A percentile compares a stretch with the other conserved stretches of the same genome.
phyloP scores from a whole-genome alignment of 2,329 filamentous ascomycete genomes.

The Ceratocystis eucalypticola region DNA sequence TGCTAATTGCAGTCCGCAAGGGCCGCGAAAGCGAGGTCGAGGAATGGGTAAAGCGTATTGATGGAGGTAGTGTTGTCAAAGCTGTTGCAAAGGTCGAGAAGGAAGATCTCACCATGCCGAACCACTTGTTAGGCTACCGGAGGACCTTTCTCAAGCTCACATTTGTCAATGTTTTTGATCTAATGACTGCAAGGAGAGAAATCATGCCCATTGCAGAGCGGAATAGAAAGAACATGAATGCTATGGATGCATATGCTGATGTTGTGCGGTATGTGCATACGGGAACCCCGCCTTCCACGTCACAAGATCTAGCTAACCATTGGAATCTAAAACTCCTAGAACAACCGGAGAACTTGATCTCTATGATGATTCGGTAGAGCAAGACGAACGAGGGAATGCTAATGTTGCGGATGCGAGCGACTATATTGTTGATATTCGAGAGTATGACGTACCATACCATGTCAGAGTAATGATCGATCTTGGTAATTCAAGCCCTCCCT shows the following conservation, averaged over 20 bases:
- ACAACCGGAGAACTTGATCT: constrained; percentile 78
- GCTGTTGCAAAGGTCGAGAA: constrained; percentile 65
- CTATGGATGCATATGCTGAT: constrained; percentile 97
- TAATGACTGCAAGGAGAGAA: constrained; percentile 70
- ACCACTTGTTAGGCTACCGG: constrained; percentile 83
- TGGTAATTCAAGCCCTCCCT: constrained; percentile 33
- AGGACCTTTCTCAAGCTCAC: constrained; percentile 75
- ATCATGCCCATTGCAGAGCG: constrained; percentile 87
- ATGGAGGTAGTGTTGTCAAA: constrained; percentile 70
- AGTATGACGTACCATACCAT: constrained; percentile 98
- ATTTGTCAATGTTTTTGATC: constrained; percentile 76
- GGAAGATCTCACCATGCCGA: constrained; percentile 89
- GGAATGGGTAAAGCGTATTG: constrained; percentile 75
- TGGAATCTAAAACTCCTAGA: constrained; percentile 29
- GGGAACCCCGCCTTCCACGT: neutral
- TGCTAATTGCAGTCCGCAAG: constrained; percentile 77
- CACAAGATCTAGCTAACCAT: constrained; percentile 19
- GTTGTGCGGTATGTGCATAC: constrained; percentile 58
- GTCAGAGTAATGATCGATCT: constrained; percentile 96
- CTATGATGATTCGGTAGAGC: constrained; percentile 75
- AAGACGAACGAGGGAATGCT: constrained; percentile 65
- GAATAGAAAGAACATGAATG: constrained; percentile 90
- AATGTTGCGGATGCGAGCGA: constrained; percentile 80
- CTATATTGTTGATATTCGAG: constrained; percentile 94
- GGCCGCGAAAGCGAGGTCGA: constrained; percentile 87